Evolutionary conservation across 2,329 filamentous ascomycete species (phyloP).

Genomic region (Fusarium paranaense): DNA sequence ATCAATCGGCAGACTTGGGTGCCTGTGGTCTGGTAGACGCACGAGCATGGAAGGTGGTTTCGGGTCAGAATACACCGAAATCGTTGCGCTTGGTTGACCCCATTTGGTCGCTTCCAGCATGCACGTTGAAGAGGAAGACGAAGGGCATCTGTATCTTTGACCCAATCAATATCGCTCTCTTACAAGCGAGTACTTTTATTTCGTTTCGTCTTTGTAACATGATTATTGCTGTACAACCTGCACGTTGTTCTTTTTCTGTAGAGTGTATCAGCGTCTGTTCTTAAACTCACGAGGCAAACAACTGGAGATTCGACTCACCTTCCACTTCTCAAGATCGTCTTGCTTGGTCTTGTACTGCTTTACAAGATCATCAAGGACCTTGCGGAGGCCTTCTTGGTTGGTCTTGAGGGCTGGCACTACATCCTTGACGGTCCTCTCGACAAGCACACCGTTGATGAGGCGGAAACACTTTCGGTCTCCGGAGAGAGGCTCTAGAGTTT

Average conservation of each 20-base stretch:
- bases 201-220: conserved; percentile 28
- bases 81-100: not conserved
- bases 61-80: not conserved
- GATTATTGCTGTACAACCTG: conserved; percentile 82
- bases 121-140: not conserved
- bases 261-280: conserved; percentile 7
- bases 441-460: conserved; percentile 96
- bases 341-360: conserved; percentile 98
- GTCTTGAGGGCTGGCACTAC: conserved; percentile 91
- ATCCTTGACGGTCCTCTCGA: conserved; percentile 93
- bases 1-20: not conserved
- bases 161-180: not conserved
- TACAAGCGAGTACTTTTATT: conserved; percentile 22
- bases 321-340: conserved; percentile 97
- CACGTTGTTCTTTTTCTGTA: conserved; percentile 88
- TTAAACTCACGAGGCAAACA: not conserved
- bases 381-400: conserved; percentile 92
- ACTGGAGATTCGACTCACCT: conserved; percentile 66
- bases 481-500: conserved; percentile 86
- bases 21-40: conserved; percentile 2
- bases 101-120: not conserved
- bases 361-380: conserved; percentile 92
- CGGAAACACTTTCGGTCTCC: conserved; percentile 96
- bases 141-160: not conserved
- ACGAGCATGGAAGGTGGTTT: not conserved